Conservation (phyloP, 2,329 filamentous ascomycete species). For the Zopfia rhizophila region DNA sequence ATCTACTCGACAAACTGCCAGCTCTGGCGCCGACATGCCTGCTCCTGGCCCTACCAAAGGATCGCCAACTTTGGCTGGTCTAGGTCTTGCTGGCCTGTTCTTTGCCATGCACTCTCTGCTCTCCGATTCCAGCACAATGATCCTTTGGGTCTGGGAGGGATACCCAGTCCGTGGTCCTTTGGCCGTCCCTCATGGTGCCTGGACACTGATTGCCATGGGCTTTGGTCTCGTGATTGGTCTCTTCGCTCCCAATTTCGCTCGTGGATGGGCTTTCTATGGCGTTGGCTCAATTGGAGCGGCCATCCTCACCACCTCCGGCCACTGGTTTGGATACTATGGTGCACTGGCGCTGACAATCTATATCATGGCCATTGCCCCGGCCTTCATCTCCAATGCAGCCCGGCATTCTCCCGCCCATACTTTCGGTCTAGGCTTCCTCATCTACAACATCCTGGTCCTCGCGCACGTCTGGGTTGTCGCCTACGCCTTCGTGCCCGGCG, state of each 20-base stretch:
- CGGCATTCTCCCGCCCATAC: slow-evolving; percentile 80
- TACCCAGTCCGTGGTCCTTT: slow-evolving; percentile 90
- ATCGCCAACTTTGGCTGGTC: slow-evolving; percentile 75
- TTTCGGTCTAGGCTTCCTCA: slow-evolving; percentile 87
- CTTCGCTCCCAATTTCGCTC: slow-evolving; percentile 74
- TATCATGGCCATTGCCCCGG: slow-evolving; percentile 80
- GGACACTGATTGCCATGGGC: slow-evolving; percentile 89
- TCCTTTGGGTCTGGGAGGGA: slow-evolving; percentile 97
- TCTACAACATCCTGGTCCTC: slow-evolving; percentile 95
- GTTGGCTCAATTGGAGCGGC: slow-evolving; percentile 82
- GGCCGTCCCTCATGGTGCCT: slow-evolving; percentile 87
- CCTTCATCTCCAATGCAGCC: slow-evolving; percentile 79
- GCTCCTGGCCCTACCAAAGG: slow-evolving; percentile 69
- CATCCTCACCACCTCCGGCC: slow-evolving; percentile 76
- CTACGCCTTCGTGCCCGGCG: slow-evolving; percentile 96
- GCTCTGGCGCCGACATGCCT: slow-evolving; percentile 57
- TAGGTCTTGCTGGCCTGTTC: slow-evolving; percentile 84
- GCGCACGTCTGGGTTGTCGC: slow-evolving; percentile 99
- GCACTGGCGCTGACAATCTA: slow-evolving; percentile 80
- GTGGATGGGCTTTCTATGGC: slow-evolving; percentile 82
- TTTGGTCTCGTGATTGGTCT: slow-evolving; percentile 80
- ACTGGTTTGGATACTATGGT: slow-evolving; percentile 93
- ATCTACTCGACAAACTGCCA: slow-evolving; percentile 73
- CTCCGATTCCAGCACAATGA: slow-evolving; percentile 98
- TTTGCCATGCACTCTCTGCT: slow-evolving; percentile 93